Conservation (phyloP, 768 basidiomycete species). For the Tricholoma sp. region DNA sequence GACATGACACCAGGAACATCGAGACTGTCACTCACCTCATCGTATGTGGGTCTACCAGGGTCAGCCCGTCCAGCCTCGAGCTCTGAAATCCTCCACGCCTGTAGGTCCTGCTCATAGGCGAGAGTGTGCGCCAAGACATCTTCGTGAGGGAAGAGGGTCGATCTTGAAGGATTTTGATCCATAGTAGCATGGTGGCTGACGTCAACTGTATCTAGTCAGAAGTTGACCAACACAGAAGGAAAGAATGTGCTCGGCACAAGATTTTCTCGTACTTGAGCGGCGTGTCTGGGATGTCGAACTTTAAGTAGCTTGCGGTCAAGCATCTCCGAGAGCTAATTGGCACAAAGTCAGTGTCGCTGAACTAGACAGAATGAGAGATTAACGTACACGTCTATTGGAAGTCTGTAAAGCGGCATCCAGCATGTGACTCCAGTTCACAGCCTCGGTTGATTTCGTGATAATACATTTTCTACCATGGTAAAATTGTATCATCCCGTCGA, state of each 20-base stretch:
- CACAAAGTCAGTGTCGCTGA: background rate
- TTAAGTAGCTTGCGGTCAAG: constrained; percentile 10
- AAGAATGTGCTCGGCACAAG: constrained; percentile 10
- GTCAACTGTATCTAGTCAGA: background rate
- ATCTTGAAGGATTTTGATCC: background rate
- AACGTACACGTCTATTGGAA: background rate
- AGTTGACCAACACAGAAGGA: background rate
- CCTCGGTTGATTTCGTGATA: background rate
- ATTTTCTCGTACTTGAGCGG: constrained; percentile 13
- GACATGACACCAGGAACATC: background rate
- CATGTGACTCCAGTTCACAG: background rate
- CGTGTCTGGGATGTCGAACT: constrained; percentile 9
- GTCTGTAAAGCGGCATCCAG: background rate
- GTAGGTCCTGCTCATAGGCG: constrained; percentile 12
- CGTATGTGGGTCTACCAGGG: background rate
- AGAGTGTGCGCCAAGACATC: constrained; percentile 11
- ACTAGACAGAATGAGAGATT: background rate
- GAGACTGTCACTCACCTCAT: background rate
- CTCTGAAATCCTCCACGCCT: constrained; percentile 10
- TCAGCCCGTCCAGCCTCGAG: constrained; percentile 3
- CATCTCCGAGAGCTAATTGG: constrained; percentile 6
- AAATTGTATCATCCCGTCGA: background rate
- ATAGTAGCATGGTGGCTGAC: background rate
- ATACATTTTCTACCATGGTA: background rate
- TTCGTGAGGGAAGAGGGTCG: constrained; percentile 13